These are phyloP conservation scores for Solanum piurae DNA, from an alignment of 257 asterid species.

Conservation along the genomic window DNA sequence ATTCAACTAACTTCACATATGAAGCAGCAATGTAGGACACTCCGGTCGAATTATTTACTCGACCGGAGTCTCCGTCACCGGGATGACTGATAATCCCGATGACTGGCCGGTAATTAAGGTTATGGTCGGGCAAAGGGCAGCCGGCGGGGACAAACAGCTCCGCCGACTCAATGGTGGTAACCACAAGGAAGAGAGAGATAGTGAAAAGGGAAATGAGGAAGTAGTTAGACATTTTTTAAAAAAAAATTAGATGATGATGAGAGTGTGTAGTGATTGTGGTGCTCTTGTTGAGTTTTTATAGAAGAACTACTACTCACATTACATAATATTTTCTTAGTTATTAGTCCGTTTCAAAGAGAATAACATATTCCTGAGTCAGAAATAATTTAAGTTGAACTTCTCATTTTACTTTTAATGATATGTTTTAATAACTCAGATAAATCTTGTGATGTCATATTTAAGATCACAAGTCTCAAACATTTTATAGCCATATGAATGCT, in stretches of 20 bases:
- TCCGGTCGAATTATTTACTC: conserved; percentile 42
- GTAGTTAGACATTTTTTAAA: not conserved
- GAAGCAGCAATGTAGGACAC: conserved; percentile 87
- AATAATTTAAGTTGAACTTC: too few species aligned
- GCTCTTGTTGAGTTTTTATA: not conserved
- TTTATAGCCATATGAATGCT: not conserved
- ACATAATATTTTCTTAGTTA: not conserved
- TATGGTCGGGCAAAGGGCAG: conserved; percentile 45
- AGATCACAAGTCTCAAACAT: not conserved
- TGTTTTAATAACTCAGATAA: too few species aligned
- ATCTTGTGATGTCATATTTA: too few species aligned
- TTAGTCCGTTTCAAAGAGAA: not conserved
- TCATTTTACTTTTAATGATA: too few species aligned
- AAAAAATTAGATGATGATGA: not conserved
- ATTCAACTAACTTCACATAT: conserved; percentile 79
- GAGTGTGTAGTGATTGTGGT: not conserved
- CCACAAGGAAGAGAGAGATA: not conserved
- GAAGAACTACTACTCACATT: not conserved
- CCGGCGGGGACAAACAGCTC: not conserved
- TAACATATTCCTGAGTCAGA: not conserved
- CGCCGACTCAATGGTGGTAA: not conserved
- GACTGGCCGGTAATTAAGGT: conserved; percentile 68
- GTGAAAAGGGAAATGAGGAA: not conserved
- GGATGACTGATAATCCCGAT: conserved; percentile 84
- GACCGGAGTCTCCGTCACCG: conserved; percentile 88